Evolutionary conservation across 345 rosid genomes (phyloP), one percentile per base, ranked within the genome.

Genomic region (Populus euphratica): DNA sequence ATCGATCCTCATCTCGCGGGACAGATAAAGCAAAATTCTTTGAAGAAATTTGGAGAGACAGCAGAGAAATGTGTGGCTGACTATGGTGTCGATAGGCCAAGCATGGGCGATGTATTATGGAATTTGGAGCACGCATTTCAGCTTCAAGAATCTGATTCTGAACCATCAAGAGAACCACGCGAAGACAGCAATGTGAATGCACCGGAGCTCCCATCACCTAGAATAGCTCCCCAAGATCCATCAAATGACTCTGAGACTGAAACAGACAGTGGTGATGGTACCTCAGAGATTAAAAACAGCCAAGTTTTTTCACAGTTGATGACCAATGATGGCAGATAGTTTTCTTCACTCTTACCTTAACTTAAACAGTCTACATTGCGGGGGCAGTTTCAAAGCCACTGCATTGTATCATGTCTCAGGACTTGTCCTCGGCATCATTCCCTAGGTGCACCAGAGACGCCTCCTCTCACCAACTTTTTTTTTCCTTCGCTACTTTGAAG

Each of bases 21-120:
- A 67, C 86, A 92, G 81, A 88, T 96, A 56, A 91, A 86, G 64
- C 86, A 83, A 9, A 84, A 79, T 73, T 96, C 94, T 13, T 83
- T 96, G 81, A 93, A 90, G 90, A 93, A 92, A 74, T 92, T 68
- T 17, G 98, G 92, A 0, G 99, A 96, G 73, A 93, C 98, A 0
- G 99, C 97, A 0, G 98, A 96, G 88, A 96, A 93, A 86, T 96
- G 98, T 75, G 89, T 94, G 79, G 98, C 97, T 0, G 99, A 96
- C 31, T 96, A 95, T 16, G 98, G 99, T 2, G 93, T 95, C 6
- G 98, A 95, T 81, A 91, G 99, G 82, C 99, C 99, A 0, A 86
- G 86, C 7, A 93, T 95, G 86, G 99, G 99, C 4, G 99, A 93
- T 83, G 98, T 95, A 54, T 62, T 95, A 50, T 95, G 99, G 99